Evolutionary conservation across 148 eudicot species (phyloP).

Genomic region (Hydrangea macrophylla): DNA sequence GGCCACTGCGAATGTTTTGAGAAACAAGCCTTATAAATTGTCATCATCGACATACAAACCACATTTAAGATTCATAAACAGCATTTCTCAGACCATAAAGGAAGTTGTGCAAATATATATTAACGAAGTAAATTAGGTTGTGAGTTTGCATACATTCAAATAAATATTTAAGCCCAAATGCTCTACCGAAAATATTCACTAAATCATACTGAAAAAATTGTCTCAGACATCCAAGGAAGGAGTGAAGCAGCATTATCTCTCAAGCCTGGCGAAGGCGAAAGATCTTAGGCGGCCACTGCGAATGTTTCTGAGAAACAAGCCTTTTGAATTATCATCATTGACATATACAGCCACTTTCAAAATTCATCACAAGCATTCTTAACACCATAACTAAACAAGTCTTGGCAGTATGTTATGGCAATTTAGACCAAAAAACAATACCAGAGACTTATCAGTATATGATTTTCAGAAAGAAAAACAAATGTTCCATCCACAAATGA

Average conservation of each 20-base stretch:
- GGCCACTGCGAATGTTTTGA: conserved; percentile 71
- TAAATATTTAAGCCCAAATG: not conserved
- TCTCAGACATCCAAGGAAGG: conserved; percentile 65
- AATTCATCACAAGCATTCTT: no score
- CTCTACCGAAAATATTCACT: no score
- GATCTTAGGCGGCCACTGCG: conserved; percentile 68
- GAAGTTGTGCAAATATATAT: no score
- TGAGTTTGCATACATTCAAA: not conserved
- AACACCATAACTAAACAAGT: no score
- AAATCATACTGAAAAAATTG: not conserved
- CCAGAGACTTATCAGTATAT: no score
- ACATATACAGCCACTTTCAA: no score
- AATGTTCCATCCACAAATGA: conserved; percentile 14
- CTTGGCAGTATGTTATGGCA: no score
- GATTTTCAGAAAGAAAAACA: not conserved
- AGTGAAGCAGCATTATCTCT: conserved; percentile 43
- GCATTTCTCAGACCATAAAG: not conserved
- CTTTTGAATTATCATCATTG: conserved; percentile 38
- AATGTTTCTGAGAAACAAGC: conserved; percentile 70
- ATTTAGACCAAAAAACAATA: no score
- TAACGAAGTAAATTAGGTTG: no score
- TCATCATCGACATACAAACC: conserved; percentile 35
- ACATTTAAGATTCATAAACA: no score
- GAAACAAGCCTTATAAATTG: conserved; percentile 46
- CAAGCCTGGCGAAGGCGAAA: conserved; percentile 73